Percentiles rank a stretch among this genome's conserved stretches.
Evolutionary conservation across 768 basidiomycete genomes (phyloP).

Genomic region (Leccinum arenicola): DNA sequence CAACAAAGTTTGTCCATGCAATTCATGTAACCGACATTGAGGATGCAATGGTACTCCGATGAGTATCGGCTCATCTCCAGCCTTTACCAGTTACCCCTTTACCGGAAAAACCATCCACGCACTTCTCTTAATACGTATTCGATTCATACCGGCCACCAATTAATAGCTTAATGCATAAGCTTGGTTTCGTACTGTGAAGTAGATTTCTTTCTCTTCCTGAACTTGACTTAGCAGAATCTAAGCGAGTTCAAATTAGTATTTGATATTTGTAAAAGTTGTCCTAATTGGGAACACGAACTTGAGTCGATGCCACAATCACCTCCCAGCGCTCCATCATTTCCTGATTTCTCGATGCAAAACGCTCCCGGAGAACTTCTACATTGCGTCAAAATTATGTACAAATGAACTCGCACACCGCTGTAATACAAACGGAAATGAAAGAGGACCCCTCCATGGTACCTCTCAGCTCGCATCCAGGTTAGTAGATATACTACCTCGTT

Average conservation of each 20-base stretch:
- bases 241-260: no score
- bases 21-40: not conserved
- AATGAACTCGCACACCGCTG: not conserved
- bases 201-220: slow-evolving; percentile 94
- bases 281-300: no score
- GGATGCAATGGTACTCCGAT: not conserved
- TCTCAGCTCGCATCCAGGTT: not conserved
- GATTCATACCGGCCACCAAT: slow-evolving; percentile 84
- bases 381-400: not conserved
- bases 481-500: not conserved
- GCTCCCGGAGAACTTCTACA: not conserved
- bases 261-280: no score
- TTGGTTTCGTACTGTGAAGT: slow-evolving; percentile 87
- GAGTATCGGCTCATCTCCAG: no score
- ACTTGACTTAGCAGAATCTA: no score
- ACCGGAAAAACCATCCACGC: no score
- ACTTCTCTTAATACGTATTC: not conserved
- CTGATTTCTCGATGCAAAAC: not conserved
- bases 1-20: no score
- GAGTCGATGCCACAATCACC: no score
- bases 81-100: no score
- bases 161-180: slow-evolving; percentile 91
- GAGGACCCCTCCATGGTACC: not conserved
- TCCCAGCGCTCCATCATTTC: no score
- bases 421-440: not conserved